These are phyloP conservation scores for Linnemannia exigua DNA, from an alignment of 192 early-diverging fungal species.

Conservation along the genomic window DNA sequence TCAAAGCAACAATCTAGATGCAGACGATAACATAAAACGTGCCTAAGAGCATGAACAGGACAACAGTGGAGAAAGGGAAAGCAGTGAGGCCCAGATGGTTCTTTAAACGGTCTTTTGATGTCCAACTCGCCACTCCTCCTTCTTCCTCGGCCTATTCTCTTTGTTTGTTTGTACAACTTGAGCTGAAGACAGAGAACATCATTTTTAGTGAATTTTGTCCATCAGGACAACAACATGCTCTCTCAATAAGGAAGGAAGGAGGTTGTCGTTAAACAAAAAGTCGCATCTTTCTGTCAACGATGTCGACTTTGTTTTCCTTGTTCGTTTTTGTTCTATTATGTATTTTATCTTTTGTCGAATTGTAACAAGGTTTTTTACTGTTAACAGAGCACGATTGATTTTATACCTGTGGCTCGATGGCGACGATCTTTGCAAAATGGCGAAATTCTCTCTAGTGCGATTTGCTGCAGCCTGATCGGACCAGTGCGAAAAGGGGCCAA, in stretches of 20 bases:
- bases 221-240: not conserved
- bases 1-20: not conserved
- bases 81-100: not conserved
- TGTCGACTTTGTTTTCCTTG: not conserved
- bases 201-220: not conserved
- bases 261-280: not conserved
- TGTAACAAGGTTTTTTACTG: not conserved
- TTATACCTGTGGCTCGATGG: not conserved
- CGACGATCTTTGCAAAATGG: constrained; percentile 4
- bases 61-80: not conserved
- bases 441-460: constrained; percentile 4
- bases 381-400: not conserved
- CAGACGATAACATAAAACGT: not conserved
- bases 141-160: not conserved
- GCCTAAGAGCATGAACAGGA: not conserved
- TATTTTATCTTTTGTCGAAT: not conserved
- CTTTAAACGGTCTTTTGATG: not conserved
- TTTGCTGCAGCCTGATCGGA: not conserved
- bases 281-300: not conserved
- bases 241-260: not conserved
- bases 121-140: not conserved
- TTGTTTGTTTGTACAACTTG: not conserved
- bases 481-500: not conserved
- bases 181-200: not conserved
- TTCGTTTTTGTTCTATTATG: not conserved